Percentiles rank a stretch among this genome's conserved stretches.
phyloP scores from a whole-genome alignment of 768 basidiomycete genomes.

The Boletus speciosus region DNA sequence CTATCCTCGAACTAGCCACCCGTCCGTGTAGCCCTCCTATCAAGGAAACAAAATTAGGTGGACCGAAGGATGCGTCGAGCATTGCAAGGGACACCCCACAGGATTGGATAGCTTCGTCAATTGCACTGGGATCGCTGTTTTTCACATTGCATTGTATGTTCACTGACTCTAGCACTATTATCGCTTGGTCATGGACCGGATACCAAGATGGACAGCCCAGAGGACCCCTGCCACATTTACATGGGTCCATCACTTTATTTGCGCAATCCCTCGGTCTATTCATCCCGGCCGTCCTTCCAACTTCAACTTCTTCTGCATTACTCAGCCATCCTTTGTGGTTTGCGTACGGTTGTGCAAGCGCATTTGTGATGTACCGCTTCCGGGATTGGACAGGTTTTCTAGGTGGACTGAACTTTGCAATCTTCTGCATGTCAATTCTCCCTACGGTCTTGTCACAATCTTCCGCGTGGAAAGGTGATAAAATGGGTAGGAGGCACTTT shows the following conservation, averaged over 20 bases:
- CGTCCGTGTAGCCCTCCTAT: constrained; percentile 31
- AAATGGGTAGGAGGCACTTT: constrained; percentile 49
- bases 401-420: constrained; percentile 59
- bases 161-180: constrained; percentile 71
- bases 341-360: constrained; percentile 46
- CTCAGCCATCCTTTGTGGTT: constrained; percentile 53
- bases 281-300: constrained; percentile 34
- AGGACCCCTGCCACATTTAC: constrained; percentile 72
- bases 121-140: constrained; percentile 64
- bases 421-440: constrained; percentile 62
- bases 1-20: constrained; percentile 53
- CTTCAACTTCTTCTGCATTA: constrained; percentile 16
- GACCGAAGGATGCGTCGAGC: background rate
- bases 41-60: constrained; percentile 1
- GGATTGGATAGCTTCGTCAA: constrained; percentile 40
- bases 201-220: constrained; percentile 56
- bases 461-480: constrained; percentile 33
- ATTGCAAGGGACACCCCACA: constrained; percentile 8
- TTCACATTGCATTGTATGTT: constrained; percentile 72
- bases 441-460: constrained; percentile 52
- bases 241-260: constrained; percentile 65
- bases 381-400: constrained; percentile 68
- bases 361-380: constrained; percentile 55
- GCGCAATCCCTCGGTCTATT: constrained; percentile 58
- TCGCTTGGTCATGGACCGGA: constrained; percentile 91